These are phyloP conservation scores for Closterium sp. DNA, from an alignment of 139 green algal genomes.

Conservation along the genomic window DNA sequence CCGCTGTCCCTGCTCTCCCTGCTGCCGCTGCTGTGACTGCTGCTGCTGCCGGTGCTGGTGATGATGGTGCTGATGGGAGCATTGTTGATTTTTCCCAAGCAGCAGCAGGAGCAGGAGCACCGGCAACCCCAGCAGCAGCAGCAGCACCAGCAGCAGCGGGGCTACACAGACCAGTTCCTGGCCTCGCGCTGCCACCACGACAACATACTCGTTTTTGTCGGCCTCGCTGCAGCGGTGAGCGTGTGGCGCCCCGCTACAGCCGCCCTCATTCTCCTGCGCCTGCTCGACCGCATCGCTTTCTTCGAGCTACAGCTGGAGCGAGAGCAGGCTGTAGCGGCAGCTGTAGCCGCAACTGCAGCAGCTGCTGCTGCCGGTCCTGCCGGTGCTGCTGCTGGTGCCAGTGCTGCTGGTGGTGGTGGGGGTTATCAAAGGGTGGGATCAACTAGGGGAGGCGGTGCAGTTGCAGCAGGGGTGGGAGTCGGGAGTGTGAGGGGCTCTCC, in stretches of 20 bases:
- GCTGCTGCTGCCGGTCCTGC: neutral
- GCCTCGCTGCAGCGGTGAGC: neutral
- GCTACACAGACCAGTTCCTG: neutral
- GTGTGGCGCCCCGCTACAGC: neutral
- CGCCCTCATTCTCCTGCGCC: neutral
- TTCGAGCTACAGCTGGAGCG: neutral
- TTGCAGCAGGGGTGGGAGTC: neutral
- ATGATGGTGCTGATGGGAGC: neutral
- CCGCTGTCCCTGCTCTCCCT: neutral
- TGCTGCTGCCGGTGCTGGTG: neutral
- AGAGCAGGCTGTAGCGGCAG: neutral
- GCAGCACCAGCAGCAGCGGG: neutral
- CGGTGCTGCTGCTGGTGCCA: no score
- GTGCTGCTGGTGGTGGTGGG: neutral
- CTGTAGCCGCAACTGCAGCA: neutral
- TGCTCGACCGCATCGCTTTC: constrained; percentile 6
- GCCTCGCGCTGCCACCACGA: neutral
- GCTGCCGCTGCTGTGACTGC: neutral
- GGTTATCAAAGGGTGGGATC: neutral
- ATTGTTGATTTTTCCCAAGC: neutral
- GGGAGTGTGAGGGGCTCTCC: neutral
- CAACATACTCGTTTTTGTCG: neutral
- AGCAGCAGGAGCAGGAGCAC: no score
- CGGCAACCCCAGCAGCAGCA: neutral
- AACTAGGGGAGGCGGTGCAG: neutral